phyloP scores from a whole-genome alignment of 768 basidiomycete species.

The Scleroderma citrinum region DNA sequence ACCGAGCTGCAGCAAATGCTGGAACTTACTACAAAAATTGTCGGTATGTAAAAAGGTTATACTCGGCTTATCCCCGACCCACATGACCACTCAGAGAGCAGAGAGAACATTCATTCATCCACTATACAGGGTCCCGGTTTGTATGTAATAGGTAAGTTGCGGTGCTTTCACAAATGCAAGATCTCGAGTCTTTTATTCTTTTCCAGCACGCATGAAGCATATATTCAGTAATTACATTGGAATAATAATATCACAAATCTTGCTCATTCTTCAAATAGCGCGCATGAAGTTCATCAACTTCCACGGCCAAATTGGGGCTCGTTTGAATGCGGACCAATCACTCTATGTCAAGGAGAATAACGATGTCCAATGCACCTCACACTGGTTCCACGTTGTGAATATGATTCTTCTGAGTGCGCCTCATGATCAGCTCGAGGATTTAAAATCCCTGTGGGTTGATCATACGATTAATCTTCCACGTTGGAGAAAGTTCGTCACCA shows the following conservation, averaged over 20 bases:
- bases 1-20: not conserved
- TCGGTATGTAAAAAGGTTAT: not conserved
- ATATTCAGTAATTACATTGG: constrained; percentile 30
- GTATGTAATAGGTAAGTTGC: not conserved
- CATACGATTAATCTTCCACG: not conserved
- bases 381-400: constrained; percentile 4
- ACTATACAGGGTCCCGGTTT: not conserved
- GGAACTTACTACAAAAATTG: not conserved
- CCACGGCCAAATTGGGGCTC: constrained; percentile 41
- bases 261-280: constrained; percentile 4
- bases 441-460: constrained; percentile 5
- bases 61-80: not conserved
- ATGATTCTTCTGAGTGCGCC: constrained; percentile 20
- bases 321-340: constrained; percentile 39
- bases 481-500: constrained; percentile 3
- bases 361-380: constrained; percentile 1
- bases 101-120: too few species aligned
- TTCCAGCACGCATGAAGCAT: constrained; percentile 38
- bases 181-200: not conserved
- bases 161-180: not conserved
- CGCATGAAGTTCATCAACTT: constrained; percentile 38
- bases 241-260: not conserved
- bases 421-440: constrained; percentile 16
- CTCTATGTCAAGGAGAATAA: constrained; percentile 18
- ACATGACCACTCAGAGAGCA: not conserved